phyloP scores from a whole-genome alignment of 2,329 filamentous ascomycete species.

The Pseudogymnoascus sp. region DNA sequence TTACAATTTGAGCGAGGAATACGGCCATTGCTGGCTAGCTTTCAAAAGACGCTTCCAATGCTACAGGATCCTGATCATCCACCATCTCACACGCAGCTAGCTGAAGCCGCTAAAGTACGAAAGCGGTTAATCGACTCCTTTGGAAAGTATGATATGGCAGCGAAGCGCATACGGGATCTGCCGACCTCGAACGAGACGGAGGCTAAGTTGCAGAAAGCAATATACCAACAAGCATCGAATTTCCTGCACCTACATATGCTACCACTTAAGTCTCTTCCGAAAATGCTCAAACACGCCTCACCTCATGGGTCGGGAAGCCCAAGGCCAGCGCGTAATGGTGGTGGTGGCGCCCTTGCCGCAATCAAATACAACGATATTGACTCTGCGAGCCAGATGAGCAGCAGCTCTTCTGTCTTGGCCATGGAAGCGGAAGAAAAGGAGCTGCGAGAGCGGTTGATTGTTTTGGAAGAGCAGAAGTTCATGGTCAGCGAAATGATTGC shows the following conservation, averaged over 20 bases:
- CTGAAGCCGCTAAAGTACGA: constrained; percentile 62
- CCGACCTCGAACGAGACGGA: constrained; percentile 57
- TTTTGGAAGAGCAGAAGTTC: constrained; percentile 66
- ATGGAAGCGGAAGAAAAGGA: constrained; percentile 62
- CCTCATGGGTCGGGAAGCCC: constrained; percentile 35
- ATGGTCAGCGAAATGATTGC: constrained; percentile 63
- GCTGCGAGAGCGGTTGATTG: constrained; percentile 57
- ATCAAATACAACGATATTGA: constrained; percentile 50
- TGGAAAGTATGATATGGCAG: constrained; percentile 60
- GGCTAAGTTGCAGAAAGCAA: constrained; percentile 55
- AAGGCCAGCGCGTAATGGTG: constrained; percentile 15
- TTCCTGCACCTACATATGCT: constrained; percentile 69
- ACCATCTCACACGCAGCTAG: constrained; percentile 42
- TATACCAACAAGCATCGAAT: constrained; percentile 60
- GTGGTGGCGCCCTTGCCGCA: constrained; percentile 40
- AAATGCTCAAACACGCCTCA: constrained; percentile 53
- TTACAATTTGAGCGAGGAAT: constrained; percentile 65
- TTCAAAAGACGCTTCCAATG: constrained; percentile 55
- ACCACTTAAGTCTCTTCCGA: constrained; percentile 55
- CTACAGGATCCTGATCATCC: constrained; percentile 57
- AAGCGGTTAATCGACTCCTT: constrained; percentile 66
- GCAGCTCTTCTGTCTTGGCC: constrained; percentile 51
- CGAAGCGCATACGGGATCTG: constrained; percentile 59
- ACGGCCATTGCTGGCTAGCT: constrained; percentile 56
- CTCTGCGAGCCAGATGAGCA: constrained; percentile 42